Percentiles rank a stretch among this genome's conserved stretches.
Conservation (phyloP, 2,329 filamentous ascomycete genomes). For the Alternaria ventricosa region DNA sequence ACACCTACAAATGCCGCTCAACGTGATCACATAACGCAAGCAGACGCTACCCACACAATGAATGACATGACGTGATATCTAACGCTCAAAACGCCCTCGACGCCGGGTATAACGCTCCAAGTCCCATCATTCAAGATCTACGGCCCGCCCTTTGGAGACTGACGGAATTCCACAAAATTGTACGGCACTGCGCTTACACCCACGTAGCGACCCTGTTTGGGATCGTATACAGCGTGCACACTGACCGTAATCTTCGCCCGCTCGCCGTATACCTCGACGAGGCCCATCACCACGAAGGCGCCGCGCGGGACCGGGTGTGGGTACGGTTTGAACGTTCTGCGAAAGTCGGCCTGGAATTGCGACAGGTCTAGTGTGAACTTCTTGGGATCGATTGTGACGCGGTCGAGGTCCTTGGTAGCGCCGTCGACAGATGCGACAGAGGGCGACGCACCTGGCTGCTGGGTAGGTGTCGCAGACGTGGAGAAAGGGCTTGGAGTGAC, state of each 20-base stretch:
- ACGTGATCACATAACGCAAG: not conserved
- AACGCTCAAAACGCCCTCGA: constrained; percentile 3
- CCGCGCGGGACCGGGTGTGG: constrained; percentile 51
- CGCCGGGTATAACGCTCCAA: constrained; percentile 15
- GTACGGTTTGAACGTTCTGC: constrained; percentile 25
- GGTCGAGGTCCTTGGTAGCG: constrained; percentile 25
- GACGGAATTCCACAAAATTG: constrained; percentile 39
- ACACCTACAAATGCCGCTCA: constrained; percentile 3
- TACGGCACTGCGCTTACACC: constrained; percentile 32
- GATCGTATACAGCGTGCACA: constrained; percentile 55
- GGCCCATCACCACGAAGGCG: constrained; percentile 52
- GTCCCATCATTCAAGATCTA: not conserved
- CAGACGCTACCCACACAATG: constrained; percentile 4
- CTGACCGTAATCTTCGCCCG: constrained; percentile 53
- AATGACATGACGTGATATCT: not conserved
- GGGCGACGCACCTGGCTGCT: constrained; percentile 16
- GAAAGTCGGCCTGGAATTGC: constrained; percentile 32
- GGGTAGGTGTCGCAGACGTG: constrained; percentile 19
- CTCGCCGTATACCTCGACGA: constrained; percentile 55
- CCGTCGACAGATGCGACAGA: constrained; percentile 13
- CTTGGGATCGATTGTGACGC: constrained; percentile 35
- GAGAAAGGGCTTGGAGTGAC: constrained; percentile 14
- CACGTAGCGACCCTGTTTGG: constrained; percentile 49
- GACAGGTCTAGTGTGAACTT: constrained; percentile 36
- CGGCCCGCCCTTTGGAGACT: constrained; percentile 47